Base-by-base conservation (phyloP, 2,329 filamentous ascomycete species). In the Rugonectria rugulosa region DNA sequence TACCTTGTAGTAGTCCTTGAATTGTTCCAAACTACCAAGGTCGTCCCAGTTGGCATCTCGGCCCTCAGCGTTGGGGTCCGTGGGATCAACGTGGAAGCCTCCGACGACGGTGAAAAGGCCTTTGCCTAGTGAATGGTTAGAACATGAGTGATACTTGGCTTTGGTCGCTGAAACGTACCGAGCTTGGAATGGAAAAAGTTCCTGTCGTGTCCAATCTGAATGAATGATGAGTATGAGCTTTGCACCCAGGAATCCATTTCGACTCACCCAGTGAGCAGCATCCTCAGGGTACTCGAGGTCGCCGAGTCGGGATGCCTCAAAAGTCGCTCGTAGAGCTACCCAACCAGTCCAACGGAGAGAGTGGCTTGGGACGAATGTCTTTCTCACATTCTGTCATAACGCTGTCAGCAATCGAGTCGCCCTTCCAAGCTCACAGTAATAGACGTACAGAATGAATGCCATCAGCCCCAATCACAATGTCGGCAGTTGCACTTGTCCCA, bases 391-490 rank as follows among this genome's bases (percentile, higher is more conserved):
- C 59, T 62, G 14, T 45, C 2, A 12, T 9, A 11, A 2, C 10
- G 2, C 12, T 5, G 37, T 55, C 20, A 55, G 24, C 10, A 14
- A 12, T 14, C 17, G 5, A 37, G 11, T 11, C 6, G 11, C 6
- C 11, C 6, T 27, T 11, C 24, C 12, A 9, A 9, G 8, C 19
- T 11, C 9, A 11, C 4, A 8, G 17, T 17, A 6, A 1, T 6
- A 9, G 5, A 20, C 53, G 2, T 31, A 73, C 70, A 17, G 79
- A 82, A 61, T 80, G 78, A 41, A 84, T 78, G 32, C 82, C 82
- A 64, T 85, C 81, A 1, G 80, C 77, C 1, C 80, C 81, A 14
- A 85, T 73, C 20, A 83, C 63, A 34, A 83, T 65, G 59, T 84
- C 79, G 1, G 78, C 79, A 0, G 67, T 64, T 0, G 71, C 71